These are phyloP conservation scores for Aegle marmelos DNA, from an alignment of 345 rosid species.

Conservation along the genomic window DNA sequence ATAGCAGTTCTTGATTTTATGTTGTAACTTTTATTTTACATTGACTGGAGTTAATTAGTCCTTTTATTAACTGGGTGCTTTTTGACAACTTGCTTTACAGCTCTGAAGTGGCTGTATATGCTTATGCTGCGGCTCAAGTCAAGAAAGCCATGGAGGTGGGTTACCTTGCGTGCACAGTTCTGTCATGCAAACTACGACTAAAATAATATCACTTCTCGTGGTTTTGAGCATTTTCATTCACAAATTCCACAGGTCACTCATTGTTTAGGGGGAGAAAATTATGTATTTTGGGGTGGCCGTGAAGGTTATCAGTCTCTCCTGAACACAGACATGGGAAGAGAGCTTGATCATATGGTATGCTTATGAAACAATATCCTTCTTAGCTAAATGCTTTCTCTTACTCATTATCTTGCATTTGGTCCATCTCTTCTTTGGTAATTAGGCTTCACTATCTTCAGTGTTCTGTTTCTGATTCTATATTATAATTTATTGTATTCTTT, in stretches of 20 bases:
- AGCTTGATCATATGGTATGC: slow-evolving; percentile 79
- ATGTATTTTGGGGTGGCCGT: slow-evolving; percentile 99
- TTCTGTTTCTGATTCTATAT: background rate
- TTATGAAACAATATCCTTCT: background rate
- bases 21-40: background rate
- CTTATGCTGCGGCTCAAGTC: slow-evolving; percentile 97
- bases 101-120: slow-evolving; percentile 83
- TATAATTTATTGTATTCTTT: background rate
- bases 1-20: background rate
- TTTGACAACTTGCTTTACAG: slow-evolving; percentile 31
- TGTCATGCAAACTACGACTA: background rate
- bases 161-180: background rate
- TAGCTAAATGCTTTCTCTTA: background rate
- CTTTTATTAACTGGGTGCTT: background rate
- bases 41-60: background rate
- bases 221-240: background rate
- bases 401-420: background rate
- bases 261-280: slow-evolving; percentile 96
- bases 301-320: slow-evolving; percentile 94
- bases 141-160: slow-evolving; percentile 93
- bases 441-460: background rate
- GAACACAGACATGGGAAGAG: slow-evolving; percentile 96
- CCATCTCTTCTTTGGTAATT: background rate
- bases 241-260: slow-evolving; percentile 59
- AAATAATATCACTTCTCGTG: background rate